A percentile compares a stretch with the other conserved stretches of the same genome.
phyloP scores from a whole-genome alignment of 1,284 basidiomycete species.

The Rhodotorula sp. region DNA sequence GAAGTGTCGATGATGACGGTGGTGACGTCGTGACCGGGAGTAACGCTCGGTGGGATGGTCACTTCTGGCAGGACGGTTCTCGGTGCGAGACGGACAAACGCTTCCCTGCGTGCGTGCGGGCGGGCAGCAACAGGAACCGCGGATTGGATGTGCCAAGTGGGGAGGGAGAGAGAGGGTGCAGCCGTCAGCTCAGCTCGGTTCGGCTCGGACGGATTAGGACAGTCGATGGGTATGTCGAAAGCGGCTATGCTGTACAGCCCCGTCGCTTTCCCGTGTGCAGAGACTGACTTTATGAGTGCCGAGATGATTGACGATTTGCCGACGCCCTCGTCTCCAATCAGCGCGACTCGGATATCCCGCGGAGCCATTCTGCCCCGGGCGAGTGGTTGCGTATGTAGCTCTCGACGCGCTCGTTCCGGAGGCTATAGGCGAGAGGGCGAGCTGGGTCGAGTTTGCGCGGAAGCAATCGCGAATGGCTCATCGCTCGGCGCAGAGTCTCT shows the following conservation, averaged over 20 bases:
- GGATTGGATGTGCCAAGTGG: not conserved
- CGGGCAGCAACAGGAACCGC: slow-evolving; percentile 44
- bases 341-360: slow-evolving; percentile 82
- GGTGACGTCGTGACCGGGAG: slow-evolving; percentile 83
- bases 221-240: not conserved
- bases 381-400: too few species aligned
- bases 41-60: slow-evolving; percentile 91
- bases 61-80: slow-evolving; percentile 92
- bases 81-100: slow-evolving; percentile 48
- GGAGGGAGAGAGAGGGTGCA: not conserved
- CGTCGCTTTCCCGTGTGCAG: not conserved
- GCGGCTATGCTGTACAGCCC: not conserved
- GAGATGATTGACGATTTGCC: slow-evolving; percentile 94
- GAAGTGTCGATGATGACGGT: slow-evolving; percentile 95
- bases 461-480: not conserved
- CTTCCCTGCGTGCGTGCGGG: slow-evolving; percentile 27
- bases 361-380: not conserved
- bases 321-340: slow-evolving; percentile 92
- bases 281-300: slow-evolving; percentile 61
- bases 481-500: not conserved
- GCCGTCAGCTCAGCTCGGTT: not conserved
- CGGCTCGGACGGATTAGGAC: not conserved
- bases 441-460: not conserved
- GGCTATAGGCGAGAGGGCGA: too few species aligned
- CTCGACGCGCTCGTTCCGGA: too few species aligned